Evolutionary conservation across 2,329 filamentous ascomycete genomes (phyloP), one percentile per base, ranked within the genome.

Genomic region (Cylindrodendrum hubeiense): DNA sequence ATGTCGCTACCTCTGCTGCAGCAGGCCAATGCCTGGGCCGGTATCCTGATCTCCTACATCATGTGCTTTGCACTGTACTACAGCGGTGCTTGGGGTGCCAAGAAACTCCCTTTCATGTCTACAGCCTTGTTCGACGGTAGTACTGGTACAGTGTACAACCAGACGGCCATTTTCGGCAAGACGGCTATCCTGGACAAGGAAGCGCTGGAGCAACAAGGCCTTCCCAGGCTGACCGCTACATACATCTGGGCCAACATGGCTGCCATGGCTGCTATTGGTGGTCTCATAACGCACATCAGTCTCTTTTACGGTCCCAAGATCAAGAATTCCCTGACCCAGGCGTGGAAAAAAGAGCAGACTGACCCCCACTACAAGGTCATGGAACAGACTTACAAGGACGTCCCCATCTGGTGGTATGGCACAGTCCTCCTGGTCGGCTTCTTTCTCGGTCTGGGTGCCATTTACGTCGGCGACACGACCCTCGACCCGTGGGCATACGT

Each of bases 291-390:
- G 0, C 71, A 73, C 12, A 63, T 71, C 22, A 24, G 67, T 5
- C 43, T 74, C 24, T 74, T 72, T 12, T 70, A 67, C 26, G 63
- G 69, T 24, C 28, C 28, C 15, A 24, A 49, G 5, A 49, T 49
- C 24, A 17, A 28, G 7, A 15, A 19, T 3, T 24, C 63, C 24
- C 67, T 37, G 66, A 67, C 56, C 57, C 69, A 71, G 24, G 68
- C 70, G 4, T 46, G 57, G n/a, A 60, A 21, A 56, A 54, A 66
- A 63, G 53, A 67, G 33, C 57, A 73, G 34, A 65, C 65, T 1
- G 82, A 84, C 63, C 78, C 80, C 1, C 82, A 84, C 67, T 83
- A 82, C 67, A 77, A 76, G 28, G 67, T 77, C 22, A 83, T 83
- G 77, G 76, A 79, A 26, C 71, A 69, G 37, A n/a, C n/a, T n/a